These are phyloP conservation scores for Pistacia vera DNA, from an alignment of 345 rosid genomes.

Conservation along the genomic window DNA sequence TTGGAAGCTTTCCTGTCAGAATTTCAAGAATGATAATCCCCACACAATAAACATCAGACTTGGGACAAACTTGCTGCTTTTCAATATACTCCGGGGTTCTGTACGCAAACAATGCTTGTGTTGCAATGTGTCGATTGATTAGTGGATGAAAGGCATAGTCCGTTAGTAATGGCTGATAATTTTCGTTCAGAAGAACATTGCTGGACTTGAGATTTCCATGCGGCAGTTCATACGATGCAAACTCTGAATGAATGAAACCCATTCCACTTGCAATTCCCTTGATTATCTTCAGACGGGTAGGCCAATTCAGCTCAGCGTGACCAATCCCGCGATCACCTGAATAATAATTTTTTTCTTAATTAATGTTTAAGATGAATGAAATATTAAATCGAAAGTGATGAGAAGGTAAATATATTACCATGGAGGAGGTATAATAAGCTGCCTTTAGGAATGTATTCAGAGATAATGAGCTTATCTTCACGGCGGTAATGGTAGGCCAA, in stretches of 20 bases:
- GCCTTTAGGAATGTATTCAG: slow-evolving; percentile 80
- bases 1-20: slow-evolving; percentile 78
- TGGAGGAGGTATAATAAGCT: slow-evolving; percentile 78
- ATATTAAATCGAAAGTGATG: too few species aligned
- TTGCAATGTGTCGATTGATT: slow-evolving; percentile 30
- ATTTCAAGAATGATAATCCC: slow-evolving; percentile 78
- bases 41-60: slow-evolving; percentile 76
- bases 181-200: slow-evolving; percentile 57
- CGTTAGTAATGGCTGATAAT: slow-evolving; percentile 58
- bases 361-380: too few species aligned
- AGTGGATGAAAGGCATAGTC: slow-evolving; percentile 75
- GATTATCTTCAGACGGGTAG: slow-evolving; percentile 58
- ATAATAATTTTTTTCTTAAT: neutral
- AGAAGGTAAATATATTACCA: slow-evolving; percentile 42
- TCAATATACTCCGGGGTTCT: slow-evolving; percentile 62
- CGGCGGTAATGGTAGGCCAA: slow-evolving; percentile 78
- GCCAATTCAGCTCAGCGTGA: slow-evolving; percentile 66
- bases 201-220: slow-evolving; percentile 95
- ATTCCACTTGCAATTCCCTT: slow-evolving; percentile 65
- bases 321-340: slow-evolving; percentile 50
- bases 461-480: slow-evolving; percentile 87
- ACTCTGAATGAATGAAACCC: slow-evolving; percentile 61
- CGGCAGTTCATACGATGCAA: slow-evolving; percentile 54
- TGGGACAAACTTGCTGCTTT: slow-evolving; percentile 47
- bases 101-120: slow-evolving; percentile 57